Conservation (phyloP, 352 stramenopile genomes). For the Phytophthora sp. region DNA sequence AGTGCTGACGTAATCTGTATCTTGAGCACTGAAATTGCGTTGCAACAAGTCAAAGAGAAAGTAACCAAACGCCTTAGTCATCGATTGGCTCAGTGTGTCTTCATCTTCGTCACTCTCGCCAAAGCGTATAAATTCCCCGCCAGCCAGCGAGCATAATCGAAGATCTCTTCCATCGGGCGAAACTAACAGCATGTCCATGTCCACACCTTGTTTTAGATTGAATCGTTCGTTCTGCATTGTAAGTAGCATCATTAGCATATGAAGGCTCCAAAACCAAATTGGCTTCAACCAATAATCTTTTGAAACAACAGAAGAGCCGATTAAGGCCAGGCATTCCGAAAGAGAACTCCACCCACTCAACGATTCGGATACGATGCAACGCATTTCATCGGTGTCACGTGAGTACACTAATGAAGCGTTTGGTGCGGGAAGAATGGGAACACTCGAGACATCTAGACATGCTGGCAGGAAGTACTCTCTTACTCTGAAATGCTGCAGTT, state of each 20-base stretch:
- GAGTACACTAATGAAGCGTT: background rate
- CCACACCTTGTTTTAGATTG: conserved; percentile 6
- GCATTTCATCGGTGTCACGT: conserved; percentile 1
- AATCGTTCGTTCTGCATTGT: conserved; percentile 40
- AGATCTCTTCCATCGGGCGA: conserved; percentile 32
- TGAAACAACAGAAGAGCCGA: conserved; percentile 12
- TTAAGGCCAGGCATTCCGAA: conserved; percentile 21
- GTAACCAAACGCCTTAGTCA: conserved; percentile 1
- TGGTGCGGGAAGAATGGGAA: conserved; percentile 21
- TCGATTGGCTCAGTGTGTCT: background rate
- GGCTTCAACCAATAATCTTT: conserved; percentile 30
- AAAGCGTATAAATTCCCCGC: conserved; percentile 10
- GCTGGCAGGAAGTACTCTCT: conserved; percentile 31
- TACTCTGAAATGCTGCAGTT: conserved; percentile 23
- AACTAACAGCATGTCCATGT: conserved; percentile 35
- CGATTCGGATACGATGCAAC: conserved; percentile 37
- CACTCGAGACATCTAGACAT: conserved; percentile 5
- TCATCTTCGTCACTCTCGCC: conserved; percentile 1
- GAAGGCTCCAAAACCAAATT: conserved; percentile 39
- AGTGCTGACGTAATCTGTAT: too few species aligned
- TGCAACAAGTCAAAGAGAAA: conserved; percentile 19
- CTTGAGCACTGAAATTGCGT: background rate
- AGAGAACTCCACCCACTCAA: conserved; percentile 37
- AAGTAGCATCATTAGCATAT: conserved; percentile 38
- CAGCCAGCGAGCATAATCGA: conserved; percentile 28